Conservation (phyloP, 345 rosid species). For the Geranium brycei region DNA sequence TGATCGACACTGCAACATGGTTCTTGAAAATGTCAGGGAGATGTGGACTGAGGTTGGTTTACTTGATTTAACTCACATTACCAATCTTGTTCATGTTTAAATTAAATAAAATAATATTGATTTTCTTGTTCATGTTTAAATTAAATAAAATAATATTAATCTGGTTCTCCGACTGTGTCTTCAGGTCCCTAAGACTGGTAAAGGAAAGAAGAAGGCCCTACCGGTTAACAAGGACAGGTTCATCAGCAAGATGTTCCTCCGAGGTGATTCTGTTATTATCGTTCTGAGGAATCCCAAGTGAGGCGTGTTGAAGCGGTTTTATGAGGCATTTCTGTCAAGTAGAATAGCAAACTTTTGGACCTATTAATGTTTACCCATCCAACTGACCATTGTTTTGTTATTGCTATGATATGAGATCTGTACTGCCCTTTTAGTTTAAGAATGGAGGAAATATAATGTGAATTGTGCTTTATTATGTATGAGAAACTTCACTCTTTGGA, state of each 20-base stretch:
- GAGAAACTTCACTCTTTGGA: too few relatives aligned
- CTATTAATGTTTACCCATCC: background rate
- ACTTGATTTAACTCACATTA: background rate
- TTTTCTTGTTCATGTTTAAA: background rate
- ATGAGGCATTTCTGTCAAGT: background rate
- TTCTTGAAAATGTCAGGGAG: constrained; percentile 95
- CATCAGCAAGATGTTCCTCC: constrained; percentile 95
- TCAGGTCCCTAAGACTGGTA: constrained; percentile 88
- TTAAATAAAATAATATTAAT: background rate
- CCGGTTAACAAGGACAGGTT: constrained; percentile 90
- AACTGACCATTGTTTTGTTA: background rate
- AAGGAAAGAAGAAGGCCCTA: constrained; percentile 95
- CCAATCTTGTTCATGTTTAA: background rate
- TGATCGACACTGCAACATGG: constrained; percentile 98
- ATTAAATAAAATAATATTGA: background rate
- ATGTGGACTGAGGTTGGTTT: constrained; percentile 94
- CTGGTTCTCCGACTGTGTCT: background rate
- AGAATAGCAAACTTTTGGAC: background rate
- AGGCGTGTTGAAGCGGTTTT: background rate
- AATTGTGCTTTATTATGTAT: too few relatives aligned
- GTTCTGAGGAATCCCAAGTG: constrained; percentile 94
- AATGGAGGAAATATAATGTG: background rate
- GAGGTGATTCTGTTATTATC: constrained; percentile 94
- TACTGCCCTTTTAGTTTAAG: background rate
- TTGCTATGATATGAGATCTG: background rate